These are phyloP conservation scores for Claviceps arundinis DNA, from an alignment of 2,329 filamentous ascomycete genomes.

Conservation along the genomic window DNA sequence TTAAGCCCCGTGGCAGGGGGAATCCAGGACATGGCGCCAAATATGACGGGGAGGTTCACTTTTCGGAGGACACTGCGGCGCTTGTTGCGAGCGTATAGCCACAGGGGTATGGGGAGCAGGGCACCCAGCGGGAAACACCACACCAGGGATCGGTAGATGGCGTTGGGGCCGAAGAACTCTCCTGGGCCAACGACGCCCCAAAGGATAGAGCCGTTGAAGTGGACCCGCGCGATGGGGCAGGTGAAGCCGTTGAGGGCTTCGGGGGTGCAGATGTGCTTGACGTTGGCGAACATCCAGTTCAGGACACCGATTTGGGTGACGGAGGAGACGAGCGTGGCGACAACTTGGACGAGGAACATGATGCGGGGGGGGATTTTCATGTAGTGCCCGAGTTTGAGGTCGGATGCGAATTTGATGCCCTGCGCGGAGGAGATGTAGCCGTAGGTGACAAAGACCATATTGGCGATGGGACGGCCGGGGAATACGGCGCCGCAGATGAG, in stretches of 20 bases:
- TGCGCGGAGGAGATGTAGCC: constrained; percentile 82
- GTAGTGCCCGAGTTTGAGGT: constrained; percentile 78
- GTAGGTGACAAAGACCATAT: constrained; percentile 90
- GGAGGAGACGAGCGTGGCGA: constrained; percentile 62
- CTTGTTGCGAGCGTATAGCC: constrained; percentile 51
- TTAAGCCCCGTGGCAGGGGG: constrained; percentile 78
- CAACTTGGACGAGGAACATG: constrained; percentile 65
- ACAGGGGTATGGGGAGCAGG: constrained; percentile 59
- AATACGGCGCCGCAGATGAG: constrained; percentile 72
- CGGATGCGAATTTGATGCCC: constrained; percentile 77
- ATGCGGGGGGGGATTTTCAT: constrained; percentile 78
- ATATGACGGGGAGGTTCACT: constrained; percentile 71
- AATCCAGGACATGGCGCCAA: constrained; percentile 75
- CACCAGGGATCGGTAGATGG: constrained; percentile 62
- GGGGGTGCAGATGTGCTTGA: constrained; percentile 64
- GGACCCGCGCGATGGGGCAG: constrained; percentile 73
- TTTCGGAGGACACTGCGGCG: constrained; percentile 54
- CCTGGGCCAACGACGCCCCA: constrained; percentile 79
- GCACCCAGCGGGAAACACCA: constrained; percentile 75
- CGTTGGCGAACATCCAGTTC: constrained; percentile 79
- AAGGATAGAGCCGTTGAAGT: constrained; percentile 81
- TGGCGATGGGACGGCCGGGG: constrained; percentile 73
- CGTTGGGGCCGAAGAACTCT: constrained; percentile 67
- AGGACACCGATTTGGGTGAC: constrained; percentile 72
- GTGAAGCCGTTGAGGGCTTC: constrained; percentile 78